phyloP scores from a whole-genome alignment of 495 filamentous ascomycete genomes.

The Haplographium delicatum region DNA sequence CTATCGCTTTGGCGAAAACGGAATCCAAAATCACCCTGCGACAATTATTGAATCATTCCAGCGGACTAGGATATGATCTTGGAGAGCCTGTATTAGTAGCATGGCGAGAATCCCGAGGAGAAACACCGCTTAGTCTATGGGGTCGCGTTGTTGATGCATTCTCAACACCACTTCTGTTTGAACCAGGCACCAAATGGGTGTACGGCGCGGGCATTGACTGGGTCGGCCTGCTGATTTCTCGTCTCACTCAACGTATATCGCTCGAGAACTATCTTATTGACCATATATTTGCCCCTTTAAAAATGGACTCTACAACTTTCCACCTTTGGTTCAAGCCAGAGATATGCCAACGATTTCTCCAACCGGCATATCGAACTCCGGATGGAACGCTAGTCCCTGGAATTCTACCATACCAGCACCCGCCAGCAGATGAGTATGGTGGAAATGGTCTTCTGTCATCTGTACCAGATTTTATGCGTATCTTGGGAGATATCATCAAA shows the following conservation, averaged over 20 bases:
- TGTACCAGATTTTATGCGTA: slow-evolving; percentile 35
- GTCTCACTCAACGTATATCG: slow-evolving; percentile 36
- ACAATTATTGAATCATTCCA: slow-evolving; percentile 18
- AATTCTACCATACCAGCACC: slow-evolving; percentile 10
- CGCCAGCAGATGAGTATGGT: slow-evolving; percentile 26
- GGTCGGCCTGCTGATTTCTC: slow-evolving; percentile 48
- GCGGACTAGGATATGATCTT: slow-evolving; percentile 7
- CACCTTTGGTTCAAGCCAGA: slow-evolving; percentile 39
- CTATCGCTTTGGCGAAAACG: slow-evolving; percentile 9
- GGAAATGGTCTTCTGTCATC: slow-evolving; percentile 38
- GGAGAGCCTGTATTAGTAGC: neutral
- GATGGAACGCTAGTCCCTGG: slow-evolving; percentile 20
- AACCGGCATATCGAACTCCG: slow-evolving; percentile 14
- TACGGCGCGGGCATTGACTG: slow-evolving; percentile 46
- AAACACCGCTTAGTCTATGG: neutral
- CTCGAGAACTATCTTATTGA: slow-evolving; percentile 54
- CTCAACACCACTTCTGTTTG: slow-evolving; percentile 36
- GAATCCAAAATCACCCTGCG: slow-evolving; percentile 23
- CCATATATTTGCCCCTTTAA: slow-evolving; percentile 51
- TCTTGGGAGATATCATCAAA: slow-evolving; percentile 36
- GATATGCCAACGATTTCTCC: slow-evolving; percentile 15
- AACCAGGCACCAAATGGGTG: slow-evolving; percentile 45
- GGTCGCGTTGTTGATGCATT: slow-evolving; percentile 11
- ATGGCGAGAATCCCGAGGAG: neutral
- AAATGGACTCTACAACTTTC: slow-evolving; percentile 46